phyloP scores from a whole-genome alignment of 345 rosid species.

The Brassica carinata region DNA sequence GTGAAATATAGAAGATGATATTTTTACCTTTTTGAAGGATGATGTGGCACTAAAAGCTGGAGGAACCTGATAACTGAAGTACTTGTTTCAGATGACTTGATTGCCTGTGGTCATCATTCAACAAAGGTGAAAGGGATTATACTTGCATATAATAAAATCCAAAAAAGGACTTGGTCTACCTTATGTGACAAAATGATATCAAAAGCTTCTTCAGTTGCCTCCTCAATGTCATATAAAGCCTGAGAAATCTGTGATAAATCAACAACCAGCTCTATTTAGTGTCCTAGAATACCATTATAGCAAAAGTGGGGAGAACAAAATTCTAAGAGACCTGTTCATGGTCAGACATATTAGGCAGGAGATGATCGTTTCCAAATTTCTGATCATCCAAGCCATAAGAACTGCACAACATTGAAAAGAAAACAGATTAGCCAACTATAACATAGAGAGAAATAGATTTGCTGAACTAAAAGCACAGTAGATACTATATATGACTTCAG shows the following conservation, averaged over 20 bases:
- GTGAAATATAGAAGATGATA: not conserved
- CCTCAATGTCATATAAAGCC: slow-evolving; percentile 90
- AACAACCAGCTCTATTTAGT: slow-evolving; percentile 23
- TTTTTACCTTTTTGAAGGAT: slow-evolving; percentile 84
- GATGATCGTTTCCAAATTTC: slow-evolving; percentile 76
- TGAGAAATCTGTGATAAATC: slow-evolving; percentile 64
- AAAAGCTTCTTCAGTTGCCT: slow-evolving; percentile 80
- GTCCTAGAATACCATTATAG: not conserved
- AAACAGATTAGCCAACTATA: not conserved
- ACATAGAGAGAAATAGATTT: not conserved
- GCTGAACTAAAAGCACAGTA: not conserved
- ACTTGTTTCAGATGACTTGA: slow-evolving; percentile 67
- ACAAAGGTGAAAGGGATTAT: not conserved
- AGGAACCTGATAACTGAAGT: slow-evolving; percentile 75
- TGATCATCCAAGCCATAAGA: slow-evolving; percentile 80
- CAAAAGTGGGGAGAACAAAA: slow-evolving; percentile 8
- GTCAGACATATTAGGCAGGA: slow-evolving; percentile 70
- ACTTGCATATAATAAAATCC: not conserved
- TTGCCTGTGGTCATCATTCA: slow-evolving; percentile 58
- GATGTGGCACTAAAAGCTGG: slow-evolving; percentile 91
- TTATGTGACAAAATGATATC: slow-evolving; percentile 76
- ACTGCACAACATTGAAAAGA: slow-evolving; percentile 46
- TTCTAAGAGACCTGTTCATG: slow-evolving; percentile 66
- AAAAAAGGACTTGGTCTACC: slow-evolving; percentile 43
- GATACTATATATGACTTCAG: not conserved